These are phyloP conservation scores for Exutisphaerella laricina DNA, from an alignment of 2,329 filamentous ascomycete species.

Conservation along the genomic window DNA sequence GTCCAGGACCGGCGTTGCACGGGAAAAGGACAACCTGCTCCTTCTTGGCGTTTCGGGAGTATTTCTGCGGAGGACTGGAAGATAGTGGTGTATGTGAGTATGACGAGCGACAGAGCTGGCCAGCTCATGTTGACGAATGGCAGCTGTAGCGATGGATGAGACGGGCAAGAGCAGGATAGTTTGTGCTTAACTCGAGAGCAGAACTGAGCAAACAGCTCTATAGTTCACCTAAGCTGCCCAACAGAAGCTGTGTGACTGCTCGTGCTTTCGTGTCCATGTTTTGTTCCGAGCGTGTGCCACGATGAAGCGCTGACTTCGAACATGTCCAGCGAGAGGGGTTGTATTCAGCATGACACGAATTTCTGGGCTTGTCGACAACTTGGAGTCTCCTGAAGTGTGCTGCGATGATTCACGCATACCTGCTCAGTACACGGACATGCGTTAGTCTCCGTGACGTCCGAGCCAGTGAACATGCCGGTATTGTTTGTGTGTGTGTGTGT, in stretches of 20 bases:
- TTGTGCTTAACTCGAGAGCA: neutral
- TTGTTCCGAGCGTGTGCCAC: neutral
- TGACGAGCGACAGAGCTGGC: conserved; percentile 3
- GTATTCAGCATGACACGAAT: neutral
- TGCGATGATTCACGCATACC: no score
- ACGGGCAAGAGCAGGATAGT: conserved; percentile 4
- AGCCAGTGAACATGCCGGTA: no score
- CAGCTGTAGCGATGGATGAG: neutral
- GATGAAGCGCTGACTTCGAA: neutral
- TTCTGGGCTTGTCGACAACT: neutral
- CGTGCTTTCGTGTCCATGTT: neutral
- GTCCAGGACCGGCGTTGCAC: conserved; percentile 10
- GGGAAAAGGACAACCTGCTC: neutral
- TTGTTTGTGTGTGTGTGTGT: no score
- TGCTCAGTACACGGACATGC: neutral
- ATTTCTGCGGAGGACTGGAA: conserved; percentile 6
- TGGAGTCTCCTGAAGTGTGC: no score
- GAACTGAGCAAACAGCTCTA: neutral
- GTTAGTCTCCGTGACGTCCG: neutral
- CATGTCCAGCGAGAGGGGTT: neutral
- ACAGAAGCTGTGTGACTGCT: neutral
- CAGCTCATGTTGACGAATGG: neutral
- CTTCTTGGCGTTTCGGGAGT: conserved; percentile 4
- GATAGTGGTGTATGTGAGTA: no score
- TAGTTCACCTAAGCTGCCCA: neutral